These are phyloP conservation scores for Imleria badia DNA, from an alignment of 768 basidiomycete species.

Conservation along the genomic window DNA sequence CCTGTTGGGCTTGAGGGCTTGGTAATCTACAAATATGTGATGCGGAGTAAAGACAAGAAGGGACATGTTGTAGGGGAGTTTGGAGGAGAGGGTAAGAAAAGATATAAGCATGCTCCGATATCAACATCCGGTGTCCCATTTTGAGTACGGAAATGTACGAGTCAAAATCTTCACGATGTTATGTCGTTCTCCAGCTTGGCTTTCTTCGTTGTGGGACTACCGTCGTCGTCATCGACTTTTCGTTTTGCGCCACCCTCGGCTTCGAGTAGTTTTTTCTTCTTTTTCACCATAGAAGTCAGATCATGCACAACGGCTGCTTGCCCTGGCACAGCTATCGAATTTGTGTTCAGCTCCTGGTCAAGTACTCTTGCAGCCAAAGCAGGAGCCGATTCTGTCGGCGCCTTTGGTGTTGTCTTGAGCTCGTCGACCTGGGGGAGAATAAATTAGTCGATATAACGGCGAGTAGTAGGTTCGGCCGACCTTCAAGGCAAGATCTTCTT, in stretches of 20 bases:
- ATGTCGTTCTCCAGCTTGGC: slow-evolving; percentile 49
- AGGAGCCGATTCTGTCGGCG: slow-evolving; percentile 59
- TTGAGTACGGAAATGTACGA: slow-evolving; percentile 8
- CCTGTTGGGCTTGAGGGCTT: slow-evolving; percentile 94
- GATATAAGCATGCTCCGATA: slow-evolving; percentile 61
- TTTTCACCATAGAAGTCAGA: slow-evolving; percentile 80
- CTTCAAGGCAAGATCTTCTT: slow-evolving; percentile 84
- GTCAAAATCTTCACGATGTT: slow-evolving; percentile 18
- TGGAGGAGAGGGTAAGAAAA: slow-evolving; percentile 70
- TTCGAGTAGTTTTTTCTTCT: slow-evolving; percentile 66
- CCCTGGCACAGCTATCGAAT: slow-evolving; percentile 33
- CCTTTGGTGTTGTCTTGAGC: slow-evolving; percentile 75
- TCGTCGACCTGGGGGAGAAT: slow-evolving; percentile 76
- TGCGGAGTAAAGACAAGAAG: slow-evolving; percentile 67
- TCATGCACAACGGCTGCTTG: slow-evolving; percentile 64
- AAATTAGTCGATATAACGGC: background rate
- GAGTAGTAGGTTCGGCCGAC: slow-evolving; percentile 34
- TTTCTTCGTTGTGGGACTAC: slow-evolving; percentile 55
- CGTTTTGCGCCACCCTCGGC: slow-evolving; percentile 52
- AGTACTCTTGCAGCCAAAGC: slow-evolving; percentile 69
- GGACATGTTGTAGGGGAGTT: slow-evolving; percentile 92
- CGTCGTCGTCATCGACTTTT: slow-evolving; percentile 64
- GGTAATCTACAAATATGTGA: slow-evolving; percentile 94
- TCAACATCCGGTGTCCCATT: slow-evolving; percentile 23
- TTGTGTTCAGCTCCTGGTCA: slow-evolving; percentile 65